Conservation (phyloP, 495 filamentous ascomycete genomes). For the Neurospora africana region DNA sequence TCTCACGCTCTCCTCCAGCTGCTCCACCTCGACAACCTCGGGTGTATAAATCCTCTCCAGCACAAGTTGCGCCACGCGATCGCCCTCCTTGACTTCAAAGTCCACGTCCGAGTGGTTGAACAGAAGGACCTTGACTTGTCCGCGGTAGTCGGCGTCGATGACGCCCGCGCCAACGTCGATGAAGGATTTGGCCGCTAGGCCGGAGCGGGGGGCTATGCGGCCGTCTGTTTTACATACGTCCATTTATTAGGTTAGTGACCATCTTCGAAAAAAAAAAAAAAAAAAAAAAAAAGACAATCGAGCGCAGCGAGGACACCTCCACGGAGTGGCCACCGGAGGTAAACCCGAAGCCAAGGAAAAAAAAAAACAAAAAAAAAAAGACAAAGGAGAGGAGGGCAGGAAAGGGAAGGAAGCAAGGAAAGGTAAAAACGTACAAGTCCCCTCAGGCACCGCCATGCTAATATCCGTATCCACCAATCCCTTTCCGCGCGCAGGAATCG, state of each 20-base stretch:
- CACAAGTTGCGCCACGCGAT: conserved; percentile 86
- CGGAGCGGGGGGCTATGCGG: conserved; percentile 81
- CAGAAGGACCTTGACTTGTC: conserved; percentile 83
- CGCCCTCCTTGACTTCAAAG: conserved; percentile 72
- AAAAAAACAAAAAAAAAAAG: neutral
- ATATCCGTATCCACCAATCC: conserved; percentile 83
- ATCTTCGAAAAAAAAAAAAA: no score
- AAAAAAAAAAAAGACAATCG: no score
- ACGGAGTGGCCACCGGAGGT: neutral
- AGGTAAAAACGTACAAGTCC: conserved; percentile 56
- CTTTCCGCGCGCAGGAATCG: conserved; percentile 72
- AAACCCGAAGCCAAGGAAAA: neutral
- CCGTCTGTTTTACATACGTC: conserved; percentile 76
- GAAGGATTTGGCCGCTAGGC: conserved; percentile 84
- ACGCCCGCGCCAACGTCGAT: conserved; percentile 94
- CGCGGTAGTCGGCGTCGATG: conserved; percentile 95
- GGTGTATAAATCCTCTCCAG: conserved; percentile 90
- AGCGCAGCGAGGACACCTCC: neutral
- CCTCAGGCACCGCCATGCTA: conserved; percentile 73
- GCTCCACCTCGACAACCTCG: conserved; percentile 74
- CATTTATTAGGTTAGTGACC: no score
- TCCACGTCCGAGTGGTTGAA: conserved; percentile 84
- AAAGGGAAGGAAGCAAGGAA: neutral
- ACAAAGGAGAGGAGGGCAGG: neutral
- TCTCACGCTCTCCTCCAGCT: conserved; percentile 81